Evolutionary conservation across 2,329 filamentous ascomycete genomes (phyloP).

Genomic region (Fusarium brevicatenulatum): DNA sequence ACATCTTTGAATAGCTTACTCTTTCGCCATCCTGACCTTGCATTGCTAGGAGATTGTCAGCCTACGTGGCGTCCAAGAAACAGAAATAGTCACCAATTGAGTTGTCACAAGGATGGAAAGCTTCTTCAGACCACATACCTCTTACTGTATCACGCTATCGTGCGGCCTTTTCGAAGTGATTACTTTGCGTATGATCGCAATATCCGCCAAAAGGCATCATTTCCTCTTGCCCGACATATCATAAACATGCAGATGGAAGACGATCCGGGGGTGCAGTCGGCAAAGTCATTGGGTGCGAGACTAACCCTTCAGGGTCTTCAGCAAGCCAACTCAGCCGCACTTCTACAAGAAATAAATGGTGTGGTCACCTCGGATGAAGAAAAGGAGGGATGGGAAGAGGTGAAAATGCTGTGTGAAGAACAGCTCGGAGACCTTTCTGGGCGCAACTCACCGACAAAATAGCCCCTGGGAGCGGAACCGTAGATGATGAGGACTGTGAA

Average conservation of each 20-base stretch:
- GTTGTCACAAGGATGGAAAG: rapidly evolving
- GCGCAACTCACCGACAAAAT: rapidly evolving
- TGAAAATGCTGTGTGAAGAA: rapidly evolving
- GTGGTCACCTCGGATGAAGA: rapidly evolving
- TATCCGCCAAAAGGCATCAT: too few relatives aligned
- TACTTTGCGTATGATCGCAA: too few relatives aligned
- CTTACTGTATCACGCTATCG: not conserved
- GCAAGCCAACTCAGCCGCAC: not conserved
- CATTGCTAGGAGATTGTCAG: too few relatives aligned
- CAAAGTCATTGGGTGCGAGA: too few relatives aligned
- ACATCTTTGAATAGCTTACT: not conserved
- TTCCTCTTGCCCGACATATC: too few relatives aligned
- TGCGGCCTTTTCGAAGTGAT: too few relatives aligned
- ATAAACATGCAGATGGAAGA: too few relatives aligned
- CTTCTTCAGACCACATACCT: not conserved
- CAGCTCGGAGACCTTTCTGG: not conserved
- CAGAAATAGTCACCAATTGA: too few relatives aligned
- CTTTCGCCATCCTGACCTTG: not conserved
- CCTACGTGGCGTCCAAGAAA: too few relatives aligned
- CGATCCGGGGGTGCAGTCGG: too few relatives aligned
- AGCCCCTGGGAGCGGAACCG: too few relatives aligned
- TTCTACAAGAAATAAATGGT: not conserved
- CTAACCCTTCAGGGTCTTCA: too few relatives aligned
- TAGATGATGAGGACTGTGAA: not conserved
- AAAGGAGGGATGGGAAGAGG: rapidly evolving